Base-by-base conservation (phyloP, 2,329 filamentous ascomycete species). In the Leptographium flavum region DNA sequence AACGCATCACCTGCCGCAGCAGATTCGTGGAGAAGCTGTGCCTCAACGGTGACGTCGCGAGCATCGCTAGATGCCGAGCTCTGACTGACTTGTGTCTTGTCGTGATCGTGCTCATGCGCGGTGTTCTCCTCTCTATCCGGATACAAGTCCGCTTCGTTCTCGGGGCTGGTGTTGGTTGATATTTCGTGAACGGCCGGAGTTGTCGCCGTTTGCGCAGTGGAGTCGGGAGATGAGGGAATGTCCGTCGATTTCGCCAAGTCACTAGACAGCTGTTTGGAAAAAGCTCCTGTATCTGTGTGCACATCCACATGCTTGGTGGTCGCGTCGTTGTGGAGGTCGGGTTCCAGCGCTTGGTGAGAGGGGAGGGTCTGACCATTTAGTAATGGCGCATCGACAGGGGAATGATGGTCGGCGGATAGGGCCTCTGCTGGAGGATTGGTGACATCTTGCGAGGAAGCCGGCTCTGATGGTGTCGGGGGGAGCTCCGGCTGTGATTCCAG, bases 91-190 rank as follows among this genome's bases (percentile, higher is more conserved):
- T 27, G 28, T 9, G 3, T 13, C 46, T 48, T 45, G n/a, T 47
- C 42, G 47, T 48, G 28, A 42, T 51, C 57, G 13, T 56, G 55
- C 9, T 52, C 54, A 39, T 58, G 54, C 40, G 61, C 56, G 40
- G 48, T 59, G 56, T 54, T 66, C 56, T 56, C 64, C 54, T 52
- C 64, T 49, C 68, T 68, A 48, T 78, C 69, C 15, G 67, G 59
- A 52, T 74, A 75, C 37, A 73, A 70, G 40, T 73, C 67, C 17
- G 68, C 71, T 41, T 87, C 81, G 45, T 81, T 74, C 45, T 83
- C 82, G 1, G 82, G 79, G 53, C 82, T 87, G 2, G 83, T 87
- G 52, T 82, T 79, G 1, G 82, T 76, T 2, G 83, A 87, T 7
- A 70, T 73, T 50, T 81, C 74, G 48, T 79, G 73, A 33, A 79